Conservation (phyloP, 495 filamentous ascomycete species). For the Penicillium nucicola region DNA sequence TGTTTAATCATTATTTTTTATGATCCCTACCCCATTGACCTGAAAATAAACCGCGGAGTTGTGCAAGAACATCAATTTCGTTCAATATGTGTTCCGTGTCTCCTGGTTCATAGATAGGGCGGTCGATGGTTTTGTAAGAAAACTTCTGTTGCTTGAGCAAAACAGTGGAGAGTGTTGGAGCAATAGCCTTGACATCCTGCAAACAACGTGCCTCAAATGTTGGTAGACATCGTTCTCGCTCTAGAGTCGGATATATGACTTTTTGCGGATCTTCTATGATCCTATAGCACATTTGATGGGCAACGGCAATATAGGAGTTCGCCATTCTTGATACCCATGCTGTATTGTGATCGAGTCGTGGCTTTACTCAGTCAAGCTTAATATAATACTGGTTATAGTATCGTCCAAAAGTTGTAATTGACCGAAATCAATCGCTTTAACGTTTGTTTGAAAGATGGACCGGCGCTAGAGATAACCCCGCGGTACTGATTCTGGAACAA, state of each 20-base stretch:
- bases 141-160: slow-evolving; percentile 1
- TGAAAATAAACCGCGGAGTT: too few relatives aligned
- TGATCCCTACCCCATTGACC: too few relatives aligned
- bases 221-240: slow-evolving; percentile 3
- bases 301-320: slow-evolving; percentile 6
- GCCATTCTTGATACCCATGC: neutral
- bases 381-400: neutral
- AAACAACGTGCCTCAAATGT: slow-evolving; percentile 10
- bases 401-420: neutral
- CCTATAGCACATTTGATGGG: slow-evolving; percentile 4
- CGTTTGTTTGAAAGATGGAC: neutral
- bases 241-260: slow-evolving; percentile 11
- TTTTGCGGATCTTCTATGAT: slow-evolving; percentile 10
- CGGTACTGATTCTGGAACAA: neutral
- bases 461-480: slow-evolving; percentile 8
- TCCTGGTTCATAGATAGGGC: slow-evolving; percentile 11
- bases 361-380: neutral
- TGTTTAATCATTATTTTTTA: too few relatives aligned
- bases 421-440: slow-evolving; percentile 8
- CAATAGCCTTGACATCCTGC: slow-evolving; percentile 1
- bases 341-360: slow-evolving; percentile 5
- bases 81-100: slow-evolving; percentile 11
- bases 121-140: slow-evolving; percentile 14
- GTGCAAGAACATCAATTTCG: slow-evolving; percentile 11
- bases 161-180: slow-evolving; percentile 10